Evolutionary conservation across 164 flowering plant genomes (phyloP).

Genomic region (Magnolia kwangsiensis): DNA sequence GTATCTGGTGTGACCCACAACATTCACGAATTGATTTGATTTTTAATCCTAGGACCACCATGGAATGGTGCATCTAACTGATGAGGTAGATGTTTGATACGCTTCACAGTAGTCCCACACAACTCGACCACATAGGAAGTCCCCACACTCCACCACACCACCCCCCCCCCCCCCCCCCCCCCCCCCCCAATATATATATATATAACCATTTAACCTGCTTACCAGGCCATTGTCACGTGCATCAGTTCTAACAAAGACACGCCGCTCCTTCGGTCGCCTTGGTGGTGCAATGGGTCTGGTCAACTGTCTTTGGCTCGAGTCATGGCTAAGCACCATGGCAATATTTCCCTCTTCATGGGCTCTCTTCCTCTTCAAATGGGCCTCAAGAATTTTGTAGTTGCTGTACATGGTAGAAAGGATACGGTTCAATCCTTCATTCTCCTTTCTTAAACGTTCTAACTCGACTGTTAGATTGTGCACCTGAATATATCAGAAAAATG

Average conservation of each 20-base stretch:
- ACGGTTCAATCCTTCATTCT: conserved; percentile 27
- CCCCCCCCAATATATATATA: too few relatives aligned
- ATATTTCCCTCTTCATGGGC: not conserved
- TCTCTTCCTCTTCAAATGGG: conserved; percentile 11
- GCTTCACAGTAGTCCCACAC: not conserved
- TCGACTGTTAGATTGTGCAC: conserved; percentile 19
- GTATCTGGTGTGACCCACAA: too few relatives aligned
- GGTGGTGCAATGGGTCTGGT: conserved; percentile 4
- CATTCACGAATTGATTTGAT: too few relatives aligned
- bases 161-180: too few relatives aligned
- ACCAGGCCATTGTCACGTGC: conserved; percentile 29
- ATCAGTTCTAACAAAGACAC: conserved; percentile 23
- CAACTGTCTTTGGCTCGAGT: conserved; percentile 19
- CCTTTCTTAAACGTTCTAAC: conserved; percentile 19
- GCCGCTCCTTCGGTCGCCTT: conserved; percentile 16
- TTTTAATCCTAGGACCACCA: too few relatives aligned
- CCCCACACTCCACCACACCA: too few relatives aligned
- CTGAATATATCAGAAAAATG: conserved; percentile 6
- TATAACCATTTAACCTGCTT: conserved; percentile 7
- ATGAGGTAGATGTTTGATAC: not conserved
- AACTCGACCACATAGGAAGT: too few relatives aligned
- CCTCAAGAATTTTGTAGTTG: conserved; percentile 21
- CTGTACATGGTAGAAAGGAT: conserved; percentile 22
- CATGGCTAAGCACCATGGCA: not conserved
- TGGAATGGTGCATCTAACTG: conserved; percentile 10